phyloP scores from a whole-genome alignment of 192 early-diverging fungal genomes.

The Rhizoclosmatium globosum region DNA sequence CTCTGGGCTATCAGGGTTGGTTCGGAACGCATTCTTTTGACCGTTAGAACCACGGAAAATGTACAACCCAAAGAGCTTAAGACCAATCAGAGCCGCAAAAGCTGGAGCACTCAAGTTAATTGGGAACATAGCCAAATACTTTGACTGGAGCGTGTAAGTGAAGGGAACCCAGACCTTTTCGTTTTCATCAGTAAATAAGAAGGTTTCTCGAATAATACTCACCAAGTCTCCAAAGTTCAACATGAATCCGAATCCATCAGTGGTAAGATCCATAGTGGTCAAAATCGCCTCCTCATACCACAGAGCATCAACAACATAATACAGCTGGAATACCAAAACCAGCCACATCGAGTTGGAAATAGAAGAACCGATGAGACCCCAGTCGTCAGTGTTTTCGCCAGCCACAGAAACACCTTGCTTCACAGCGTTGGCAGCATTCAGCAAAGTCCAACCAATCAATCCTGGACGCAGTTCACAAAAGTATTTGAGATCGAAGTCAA shows the following conservation, averaged over 20 bases:
- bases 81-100: slow-evolving; percentile 53
- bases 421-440: slow-evolving; percentile 80
- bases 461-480: slow-evolving; percentile 95
- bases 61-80: slow-evolving; percentile 75
- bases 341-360: slow-evolving; percentile 82
- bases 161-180: slow-evolving; percentile 90
- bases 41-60: slow-evolving; percentile 91
- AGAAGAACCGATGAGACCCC: neutral
- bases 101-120: slow-evolving; percentile 53
- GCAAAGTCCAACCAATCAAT: slow-evolving; percentile 86
- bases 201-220: neutral
- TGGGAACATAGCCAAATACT: slow-evolving; percentile 81
- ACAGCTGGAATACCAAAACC: slow-evolving; percentile 77
- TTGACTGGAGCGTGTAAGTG: slow-evolving; percentile 89
- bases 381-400: slow-evolving; percentile 12
- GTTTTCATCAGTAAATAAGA: slow-evolving; percentile 62
- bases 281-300: slow-evolving; percentile 83
- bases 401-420: slow-evolving; percentile 62
- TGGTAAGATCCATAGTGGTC: slow-evolving; percentile 98
- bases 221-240: slow-evolving; percentile 53
- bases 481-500: slow-evolving; percentile 88
- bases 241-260: slow-evolving; percentile 92
- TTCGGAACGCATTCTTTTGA: slow-evolving; percentile 91
- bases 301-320: slow-evolving; percentile 88
- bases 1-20: slow-evolving; percentile 44